These are phyloP conservation scores for Capsicum rhomboideum DNA, from an alignment of 257 asterid genomes.

Conservation along the genomic window DNA sequence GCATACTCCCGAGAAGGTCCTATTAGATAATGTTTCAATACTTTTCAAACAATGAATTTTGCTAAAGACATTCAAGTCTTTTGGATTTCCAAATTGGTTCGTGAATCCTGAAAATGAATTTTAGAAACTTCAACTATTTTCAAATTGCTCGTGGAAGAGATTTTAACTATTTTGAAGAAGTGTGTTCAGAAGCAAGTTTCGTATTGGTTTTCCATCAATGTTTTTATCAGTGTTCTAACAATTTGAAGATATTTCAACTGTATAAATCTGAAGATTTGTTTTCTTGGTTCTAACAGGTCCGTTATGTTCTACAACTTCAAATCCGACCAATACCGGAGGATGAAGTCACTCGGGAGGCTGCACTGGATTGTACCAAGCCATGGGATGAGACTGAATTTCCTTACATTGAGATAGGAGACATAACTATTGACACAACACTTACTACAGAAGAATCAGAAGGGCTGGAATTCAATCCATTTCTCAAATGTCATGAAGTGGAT, in stretches of 20 bases:
- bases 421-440: conserved; percentile 31
- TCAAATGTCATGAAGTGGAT: conserved; percentile 40
- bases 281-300: not conserved
- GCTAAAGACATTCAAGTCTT: no score
- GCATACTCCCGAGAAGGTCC: conserved; percentile 20
- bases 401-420: conserved; percentile 37
- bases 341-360: conserved; percentile 30
- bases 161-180: no score
- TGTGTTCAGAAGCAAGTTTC: no score
- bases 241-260: no score
- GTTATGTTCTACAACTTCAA: conserved; percentile 48
- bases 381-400: conserved; percentile 53
- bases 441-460: conserved; percentile 35
- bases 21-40: no score
- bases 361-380: conserved; percentile 50
- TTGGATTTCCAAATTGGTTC: not conserved
- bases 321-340: conserved; percentile 37
- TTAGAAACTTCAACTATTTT: no score
- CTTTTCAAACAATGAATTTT: not conserved
- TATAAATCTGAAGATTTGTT: no score
- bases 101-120: not conserved
- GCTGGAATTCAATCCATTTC: conserved; percentile 53
- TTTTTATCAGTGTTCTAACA: no score
- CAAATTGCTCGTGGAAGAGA: no score
- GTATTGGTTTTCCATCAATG: no score